Evolutionary conservation across 805 yeast genomes (phyloP).

Genomic region (Metschnikowia gelsemii): DNA sequence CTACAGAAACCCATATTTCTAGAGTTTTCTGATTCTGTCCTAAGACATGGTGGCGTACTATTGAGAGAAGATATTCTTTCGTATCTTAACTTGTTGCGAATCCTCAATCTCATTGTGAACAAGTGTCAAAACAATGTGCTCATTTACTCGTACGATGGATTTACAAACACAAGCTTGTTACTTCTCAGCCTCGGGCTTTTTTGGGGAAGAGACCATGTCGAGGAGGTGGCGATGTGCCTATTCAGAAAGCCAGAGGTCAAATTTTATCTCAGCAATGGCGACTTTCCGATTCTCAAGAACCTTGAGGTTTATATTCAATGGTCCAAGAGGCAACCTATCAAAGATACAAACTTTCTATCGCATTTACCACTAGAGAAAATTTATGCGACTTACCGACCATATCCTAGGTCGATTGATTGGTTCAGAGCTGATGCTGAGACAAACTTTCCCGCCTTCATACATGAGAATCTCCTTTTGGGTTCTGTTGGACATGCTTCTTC

Average conservation of each 20-base stretch:
- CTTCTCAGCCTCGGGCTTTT: slow-evolving; percentile 21
- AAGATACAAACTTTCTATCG: slow-evolving; percentile 2
- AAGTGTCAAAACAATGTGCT: slow-evolving; percentile 25
- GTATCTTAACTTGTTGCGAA: slow-evolving; percentile 31
- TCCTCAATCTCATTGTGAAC: slow-evolving; percentile 25
- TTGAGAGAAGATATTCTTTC: slow-evolving; percentile 27
- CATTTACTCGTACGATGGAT: slow-evolving; percentile 38
- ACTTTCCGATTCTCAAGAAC: slow-evolving; percentile 29
- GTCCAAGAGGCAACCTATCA: slow-evolving; percentile 19
- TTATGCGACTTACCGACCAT: slow-evolving; percentile 3
- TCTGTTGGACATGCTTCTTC: slow-evolving; percentile 37
- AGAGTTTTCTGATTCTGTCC: slow-evolving; percentile 37
- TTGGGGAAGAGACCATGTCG: slow-evolving; percentile 20
- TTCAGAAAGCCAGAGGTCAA: slow-evolving; percentile 23
- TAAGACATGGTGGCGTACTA: slow-evolving; percentile 22
- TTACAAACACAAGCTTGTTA: slow-evolving; percentile 35
- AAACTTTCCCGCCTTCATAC: slow-evolving; percentile 37
- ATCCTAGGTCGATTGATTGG: slow-evolving; percentile 29
- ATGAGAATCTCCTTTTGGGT: slow-evolving; percentile 32
- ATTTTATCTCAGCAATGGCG: slow-evolving; percentile 32
- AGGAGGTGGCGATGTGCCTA: slow-evolving; percentile 27
- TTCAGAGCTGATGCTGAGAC: slow-evolving; percentile 31
- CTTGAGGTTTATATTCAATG: slow-evolving; percentile 32
- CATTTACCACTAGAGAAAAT: slow-evolving; percentile 6
- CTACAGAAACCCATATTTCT: slow-evolving; percentile 21